These are phyloP conservation scores for Cordyceps tenuipes DNA, from an alignment of 2,329 filamentous ascomycete species.

Conservation along the genomic window DNA sequence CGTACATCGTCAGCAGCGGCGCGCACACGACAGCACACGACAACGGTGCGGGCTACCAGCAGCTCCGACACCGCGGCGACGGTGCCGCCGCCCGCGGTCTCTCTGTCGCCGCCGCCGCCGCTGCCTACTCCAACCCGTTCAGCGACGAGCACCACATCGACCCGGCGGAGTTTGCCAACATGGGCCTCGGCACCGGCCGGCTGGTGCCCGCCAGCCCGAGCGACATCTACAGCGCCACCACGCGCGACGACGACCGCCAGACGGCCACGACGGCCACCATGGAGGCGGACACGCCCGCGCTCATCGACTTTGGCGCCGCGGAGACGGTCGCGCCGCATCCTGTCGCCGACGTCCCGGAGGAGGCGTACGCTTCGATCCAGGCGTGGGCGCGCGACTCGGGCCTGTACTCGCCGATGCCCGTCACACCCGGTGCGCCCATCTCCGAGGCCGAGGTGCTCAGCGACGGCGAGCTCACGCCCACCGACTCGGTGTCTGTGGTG, in stretches of 20 bases:
- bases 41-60: conserved; percentile 27
- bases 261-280: conserved; percentile 15
- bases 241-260: conserved; percentile 26
- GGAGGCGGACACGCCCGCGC: conserved; percentile 19
- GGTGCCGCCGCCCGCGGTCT: conserved; percentile 34
- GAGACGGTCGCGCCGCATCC: conserved; percentile 17
- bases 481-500: conserved; percentile 47
- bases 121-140: conserved; percentile 51
- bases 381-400: conserved; percentile 53
- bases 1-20: conserved; percentile 52
- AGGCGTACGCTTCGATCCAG: conserved; percentile 53
- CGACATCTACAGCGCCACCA: conserved; percentile 51
- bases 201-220: conserved; percentile 41
- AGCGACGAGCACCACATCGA: conserved; percentile 48
- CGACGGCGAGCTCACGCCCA: conserved; percentile 49
- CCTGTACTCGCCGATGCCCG: conserved; percentile 55
- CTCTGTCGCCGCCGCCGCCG: conserved; percentile 26
- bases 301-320: conserved; percentile 25
- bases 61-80: conserved; percentile 39
- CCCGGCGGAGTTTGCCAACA: conserved; percentile 31
- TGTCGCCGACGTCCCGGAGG: conserved; percentile 30
- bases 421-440: conserved; percentile 37
- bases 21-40: conserved; percentile 35
- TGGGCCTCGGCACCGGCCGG: conserved; percentile 31
- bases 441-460: conserved; percentile 46